A percentile compares a stretch with the other conserved stretches of the same genome.
Conservation (phyloP, 1,284 basidiomycete species). For the Rhodotorula sp. region DNA sequence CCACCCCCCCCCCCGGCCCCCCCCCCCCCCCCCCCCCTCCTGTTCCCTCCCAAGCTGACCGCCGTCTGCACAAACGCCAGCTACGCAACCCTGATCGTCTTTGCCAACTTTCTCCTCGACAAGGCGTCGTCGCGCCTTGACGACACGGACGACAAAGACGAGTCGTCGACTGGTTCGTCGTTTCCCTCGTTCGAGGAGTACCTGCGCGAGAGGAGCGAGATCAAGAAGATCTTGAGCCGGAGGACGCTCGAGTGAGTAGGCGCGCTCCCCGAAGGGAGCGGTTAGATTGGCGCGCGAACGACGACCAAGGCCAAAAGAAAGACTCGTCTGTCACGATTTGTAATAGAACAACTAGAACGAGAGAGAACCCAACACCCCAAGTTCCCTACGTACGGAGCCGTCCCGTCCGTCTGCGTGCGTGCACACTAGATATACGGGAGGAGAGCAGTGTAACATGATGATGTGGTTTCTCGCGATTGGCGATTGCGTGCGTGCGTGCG, state of each 20-base stretch:
- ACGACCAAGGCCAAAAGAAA: too few species aligned
- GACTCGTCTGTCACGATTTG: too few species aligned
- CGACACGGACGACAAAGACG: conserved; percentile 51
- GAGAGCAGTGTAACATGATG: too few species aligned
- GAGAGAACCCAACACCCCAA: background rate
- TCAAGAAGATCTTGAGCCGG: conserved; percentile 66
- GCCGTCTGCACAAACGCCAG: too few species aligned
- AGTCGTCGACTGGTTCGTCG: conserved; percentile 21
- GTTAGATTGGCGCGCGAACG: too few species aligned
- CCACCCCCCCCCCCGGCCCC: too few species aligned
- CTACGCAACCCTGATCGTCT: conserved; percentile 89
- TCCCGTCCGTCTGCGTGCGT: background rate
- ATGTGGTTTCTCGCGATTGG: too few species aligned
- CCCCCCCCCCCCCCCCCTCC: too few species aligned
- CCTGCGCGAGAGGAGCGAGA: conserved; percentile 79
- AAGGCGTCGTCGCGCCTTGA: conserved; percentile 47
- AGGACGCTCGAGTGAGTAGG: conserved; percentile 40
- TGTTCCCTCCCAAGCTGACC: too few species aligned
- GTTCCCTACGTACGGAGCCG: background rate
- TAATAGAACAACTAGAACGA: background rate
- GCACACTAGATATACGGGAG: background rate
- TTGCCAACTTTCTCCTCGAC: conserved; percentile 93
- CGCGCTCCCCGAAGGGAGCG: too few species aligned
- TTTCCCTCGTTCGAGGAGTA: conserved; percentile 67
- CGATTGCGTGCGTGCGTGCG: too few species aligned